Evolutionary conservation across 495 filamentous ascomycete species (phyloP).

Genomic region (Corynascus novoguineensis): DNA sequence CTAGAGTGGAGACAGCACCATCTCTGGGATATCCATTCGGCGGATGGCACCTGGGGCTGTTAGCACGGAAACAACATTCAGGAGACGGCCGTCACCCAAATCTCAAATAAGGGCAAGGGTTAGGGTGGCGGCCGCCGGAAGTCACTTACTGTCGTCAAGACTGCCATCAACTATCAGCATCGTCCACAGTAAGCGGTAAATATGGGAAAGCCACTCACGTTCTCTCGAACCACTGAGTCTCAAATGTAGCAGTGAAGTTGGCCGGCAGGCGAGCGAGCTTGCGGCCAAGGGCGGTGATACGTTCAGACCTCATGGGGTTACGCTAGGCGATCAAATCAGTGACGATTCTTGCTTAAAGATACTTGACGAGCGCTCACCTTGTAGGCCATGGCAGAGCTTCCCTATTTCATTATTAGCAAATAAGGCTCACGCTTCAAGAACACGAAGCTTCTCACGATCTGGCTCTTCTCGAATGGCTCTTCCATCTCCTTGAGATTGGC

Average conservation of each 20-base stretch:
- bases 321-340: conserved; percentile 11
- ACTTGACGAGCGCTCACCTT: conserved; percentile 49
- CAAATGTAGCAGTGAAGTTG: conserved; percentile 69
- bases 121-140: background rate
- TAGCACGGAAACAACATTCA: background rate
- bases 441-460: conserved; percentile 46
- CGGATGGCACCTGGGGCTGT: conserved; percentile 25
- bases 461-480: conserved; percentile 82
- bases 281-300: conserved; percentile 72
- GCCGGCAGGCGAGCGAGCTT: conserved; percentile 60
- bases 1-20: conserved; percentile 8
- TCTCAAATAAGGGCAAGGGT: conserved; percentile 1
- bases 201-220: conserved; percentile 41
- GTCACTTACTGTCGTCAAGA: conserved; percentile 51
- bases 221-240: conserved; percentile 77
- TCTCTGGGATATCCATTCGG: conserved; percentile 63
- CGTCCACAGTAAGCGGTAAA: conserved; percentile 10
- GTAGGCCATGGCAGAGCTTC: conserved; percentile 60
- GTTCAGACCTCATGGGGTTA: conserved; percentile 74
- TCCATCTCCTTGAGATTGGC: conserved; percentile 65
- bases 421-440: background rate
- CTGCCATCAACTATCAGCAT: conserved; percentile 13
- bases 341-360: background rate
- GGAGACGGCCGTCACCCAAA: background rate
- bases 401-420: conserved; percentile 15